A percentile compares a stretch with the other conserved stretches of the same genome.
phyloP scores from a whole-genome alignment of 2,329 filamentous ascomycete species.

The Xylaria sp. region DNA sequence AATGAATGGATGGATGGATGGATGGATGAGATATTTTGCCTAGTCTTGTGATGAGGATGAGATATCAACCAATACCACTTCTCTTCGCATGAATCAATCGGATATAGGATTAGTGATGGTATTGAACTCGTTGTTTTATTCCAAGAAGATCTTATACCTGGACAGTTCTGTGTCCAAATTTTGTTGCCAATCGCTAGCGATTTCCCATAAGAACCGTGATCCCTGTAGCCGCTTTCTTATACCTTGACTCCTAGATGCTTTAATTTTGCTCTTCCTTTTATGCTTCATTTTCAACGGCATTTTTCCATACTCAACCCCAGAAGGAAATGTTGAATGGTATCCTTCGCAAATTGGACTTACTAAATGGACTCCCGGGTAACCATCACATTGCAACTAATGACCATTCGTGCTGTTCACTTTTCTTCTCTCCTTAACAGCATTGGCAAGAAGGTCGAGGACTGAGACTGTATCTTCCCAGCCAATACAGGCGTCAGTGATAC shows the following conservation, averaged over 20 bases:
- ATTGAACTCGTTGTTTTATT: not conserved
- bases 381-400: not conserved
- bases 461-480: constrained; percentile 89
- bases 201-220: not conserved
- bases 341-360: not conserved
- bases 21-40: not conserved
- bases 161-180: not conserved
- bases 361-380: not conserved
- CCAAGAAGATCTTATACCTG: not conserved
- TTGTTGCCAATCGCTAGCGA: not conserved
- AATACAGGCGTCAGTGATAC: constrained; percentile 98
- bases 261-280: constrained; percentile 5
- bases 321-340: not conserved
- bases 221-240: not conserved
- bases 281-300: not conserved
- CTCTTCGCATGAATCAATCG: not conserved
- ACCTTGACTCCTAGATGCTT: constrained; percentile 9
- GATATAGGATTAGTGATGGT: not conserved
- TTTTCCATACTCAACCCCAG: not conserved
- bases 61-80: not conserved
- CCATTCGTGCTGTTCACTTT: constrained; percentile 53
- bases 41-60: not conserved
- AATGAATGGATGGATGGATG: constrained; percentile 39
- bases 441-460: constrained; percentile 81
- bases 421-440: constrained; percentile 80